Base-by-base conservation (phyloP, 805 yeast species). In the Huiozyma sinensis region DNA sequence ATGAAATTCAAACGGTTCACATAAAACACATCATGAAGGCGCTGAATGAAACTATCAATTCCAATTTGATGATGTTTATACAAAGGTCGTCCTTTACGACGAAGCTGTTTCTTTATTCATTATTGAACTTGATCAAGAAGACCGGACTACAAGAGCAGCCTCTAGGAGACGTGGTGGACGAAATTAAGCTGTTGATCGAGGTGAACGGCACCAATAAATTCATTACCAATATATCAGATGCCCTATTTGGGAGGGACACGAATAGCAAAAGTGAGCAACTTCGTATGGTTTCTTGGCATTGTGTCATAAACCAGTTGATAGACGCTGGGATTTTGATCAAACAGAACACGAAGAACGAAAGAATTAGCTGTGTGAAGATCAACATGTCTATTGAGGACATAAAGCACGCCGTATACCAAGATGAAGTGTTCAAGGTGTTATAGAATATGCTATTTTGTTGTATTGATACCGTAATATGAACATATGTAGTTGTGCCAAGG, bases 11-110 rank as follows among this genome's bases (percentile, higher is more conserved):
- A 47, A 65, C 74, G 4, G 89, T 88, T 6, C 76, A 76, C 31
- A 83, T 87, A 17, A 68, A 70, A 8, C 95, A 88, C 61, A 78
- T 90, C 13, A 77, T 83, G 60, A 75, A 72, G 51, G 96, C 96
- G 0, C 79, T 86, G 34, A 73, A 75, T 50, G 95, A 86, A 59
- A 75, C 94, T 0, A 78, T 86, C 6, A 75, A 74, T 46, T 79
- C 95, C 0, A 95, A 95, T 0, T 66, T 77, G n/a, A 61, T 77
- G 0, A 70, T 66, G 43, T 83, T 75, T 52, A 61, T 92, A 17
- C 58, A 66, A 28, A 67, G 77, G 0, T 64, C 87, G 28, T 71
- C 95, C 1, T 75, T 84, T 51, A 72, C 82, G 1, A 70, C 83
- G 6, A 90, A 88, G 57, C 65, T 90, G 41, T 65, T 89, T 7